phyloP scores from a whole-genome alignment of 371 early-diverging fungal species.

The Choanephora cucurbitarum region DNA sequence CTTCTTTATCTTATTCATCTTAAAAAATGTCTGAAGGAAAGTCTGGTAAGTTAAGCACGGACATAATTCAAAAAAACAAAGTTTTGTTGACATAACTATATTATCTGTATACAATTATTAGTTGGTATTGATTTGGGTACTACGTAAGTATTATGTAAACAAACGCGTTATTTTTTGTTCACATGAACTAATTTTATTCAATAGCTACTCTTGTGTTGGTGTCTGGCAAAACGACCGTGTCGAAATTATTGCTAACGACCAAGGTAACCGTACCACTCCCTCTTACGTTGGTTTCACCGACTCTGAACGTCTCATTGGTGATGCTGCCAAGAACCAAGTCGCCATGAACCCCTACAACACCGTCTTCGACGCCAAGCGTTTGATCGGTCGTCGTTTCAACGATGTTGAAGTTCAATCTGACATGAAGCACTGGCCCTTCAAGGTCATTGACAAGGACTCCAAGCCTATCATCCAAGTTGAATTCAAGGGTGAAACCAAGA shows the following conservation, averaged over 20 bases:
- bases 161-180: slow-evolving; percentile 1
- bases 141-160: slow-evolving; percentile 90
- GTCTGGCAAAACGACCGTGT: slow-evolving; percentile 97
- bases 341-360: slow-evolving; percentile 87
- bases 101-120: slow-evolving; percentile 5
- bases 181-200: slow-evolving; percentile 1
- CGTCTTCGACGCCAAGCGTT: slow-evolving; percentile 96
- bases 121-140: slow-evolving; percentile 99
- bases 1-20: slow-evolving; percentile 18
- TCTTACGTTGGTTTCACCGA: slow-evolving; percentile 92
- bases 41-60: slow-evolving; percentile 72
- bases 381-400: slow-evolving; percentile 93
- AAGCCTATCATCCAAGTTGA: slow-evolving; percentile 84
- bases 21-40: slow-evolving; percentile 46
- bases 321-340: slow-evolving; percentile 87
- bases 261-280: slow-evolving; percentile 94
- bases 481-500: slow-evolving; percentile 78
- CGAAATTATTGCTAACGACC: slow-evolving; percentile 97
- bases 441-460: slow-evolving; percentile 71
- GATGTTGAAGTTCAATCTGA: slow-evolving; percentile 89
- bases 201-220: slow-evolving; percentile 99
- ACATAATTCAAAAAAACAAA: neutral
- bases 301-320: slow-evolving; percentile 84
- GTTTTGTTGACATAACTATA: neutral
- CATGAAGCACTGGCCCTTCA: slow-evolving; percentile 91